Percentiles rank a stretch among this genome's conserved stretches.
These are phyloP conservation scores for Licmophora abbreviata DNA, from an alignment of 108 stramenopile genomes.

Conservation along the genomic window DNA sequence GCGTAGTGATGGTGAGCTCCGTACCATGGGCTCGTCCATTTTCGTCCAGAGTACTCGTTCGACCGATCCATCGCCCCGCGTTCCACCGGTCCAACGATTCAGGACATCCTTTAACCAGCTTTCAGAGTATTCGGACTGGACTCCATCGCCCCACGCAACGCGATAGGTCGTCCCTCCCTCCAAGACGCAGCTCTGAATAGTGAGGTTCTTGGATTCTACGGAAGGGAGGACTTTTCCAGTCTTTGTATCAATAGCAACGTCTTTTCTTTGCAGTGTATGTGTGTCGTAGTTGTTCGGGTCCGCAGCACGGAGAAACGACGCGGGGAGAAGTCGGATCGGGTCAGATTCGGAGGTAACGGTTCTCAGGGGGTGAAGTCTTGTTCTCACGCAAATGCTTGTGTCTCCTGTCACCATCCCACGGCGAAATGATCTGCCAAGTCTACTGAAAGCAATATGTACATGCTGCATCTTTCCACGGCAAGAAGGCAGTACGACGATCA, in stretches of 20 bases:
- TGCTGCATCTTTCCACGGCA: no score
- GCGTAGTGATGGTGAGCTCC: no score
- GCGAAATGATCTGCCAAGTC: no score
- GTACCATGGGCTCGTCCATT: conserved; percentile 43
- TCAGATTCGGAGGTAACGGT: no score
- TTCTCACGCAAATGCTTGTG: no score
- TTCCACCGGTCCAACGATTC: conserved; percentile 14
- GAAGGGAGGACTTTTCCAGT: conserved; percentile 40
- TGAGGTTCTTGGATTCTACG: conserved; percentile 1
- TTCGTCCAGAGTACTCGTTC: conserved; percentile 49
- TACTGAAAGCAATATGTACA: no score
- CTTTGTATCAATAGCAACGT: conserved; percentile 40
- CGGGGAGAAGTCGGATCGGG: no score
- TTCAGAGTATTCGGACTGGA: conserved; percentile 14
- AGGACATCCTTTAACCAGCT: conserved; percentile 32
- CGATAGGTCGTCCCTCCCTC: conserved; percentile 5
- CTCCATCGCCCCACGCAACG: conserved; percentile 34
- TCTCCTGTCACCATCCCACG: no score
- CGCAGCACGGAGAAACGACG: conserved; percentile 37
- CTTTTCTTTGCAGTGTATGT: conserved; percentile 53
- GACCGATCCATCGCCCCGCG: conserved; percentile 5
- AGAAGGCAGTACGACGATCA: no score
- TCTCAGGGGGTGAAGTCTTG: no score
- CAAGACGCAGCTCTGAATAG: conserved; percentile 9
- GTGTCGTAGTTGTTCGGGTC: conserved; percentile 48